Evolutionary conservation across 2,329 filamentous ascomycete genomes (phyloP).

Genomic region (Epichloe hybrida): DNA sequence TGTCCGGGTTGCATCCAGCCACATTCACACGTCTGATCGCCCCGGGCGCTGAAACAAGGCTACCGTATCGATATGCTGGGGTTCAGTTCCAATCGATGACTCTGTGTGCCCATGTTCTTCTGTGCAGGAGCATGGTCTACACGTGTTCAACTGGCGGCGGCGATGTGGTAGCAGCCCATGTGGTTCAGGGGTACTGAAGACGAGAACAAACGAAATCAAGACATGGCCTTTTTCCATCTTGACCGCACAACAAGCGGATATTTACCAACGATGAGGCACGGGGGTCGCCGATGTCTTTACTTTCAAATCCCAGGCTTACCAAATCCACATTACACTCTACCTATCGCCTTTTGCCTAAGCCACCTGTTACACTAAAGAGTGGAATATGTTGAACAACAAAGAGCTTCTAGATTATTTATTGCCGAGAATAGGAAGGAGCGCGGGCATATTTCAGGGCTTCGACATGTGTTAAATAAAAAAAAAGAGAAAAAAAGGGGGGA

Average conservation of each 20-base stretch:
- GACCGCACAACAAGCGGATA: neutral
- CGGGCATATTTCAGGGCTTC: neutral
- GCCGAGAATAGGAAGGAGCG: neutral
- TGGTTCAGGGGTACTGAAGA: slow-evolving; percentile 1
- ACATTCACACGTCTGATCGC: neutral
- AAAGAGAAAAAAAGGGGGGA: no score
- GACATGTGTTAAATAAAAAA: neutral
- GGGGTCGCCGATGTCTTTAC: neutral
- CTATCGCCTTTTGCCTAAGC: neutral
- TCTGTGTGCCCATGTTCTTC: neutral
- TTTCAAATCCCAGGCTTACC: neutral
- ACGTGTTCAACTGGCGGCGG: slow-evolving; percentile 2
- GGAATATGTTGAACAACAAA: neutral
- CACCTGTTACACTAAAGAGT: neutral
- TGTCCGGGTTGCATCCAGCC: neutral
- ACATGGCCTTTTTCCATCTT: neutral
- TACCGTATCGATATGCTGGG: neutral
- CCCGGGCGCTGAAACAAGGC: neutral
- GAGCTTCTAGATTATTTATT: neutral
- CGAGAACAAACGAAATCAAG: neutral
- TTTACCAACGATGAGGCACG: neutral
- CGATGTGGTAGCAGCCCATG: neutral
- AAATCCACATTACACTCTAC: neutral
- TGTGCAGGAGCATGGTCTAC: slow-evolving; percentile 2
- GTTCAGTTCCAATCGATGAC: neutral